Base-by-base conservation (phyloP, 176 grass and related monocot species). In the Otatea glauca region DNA sequence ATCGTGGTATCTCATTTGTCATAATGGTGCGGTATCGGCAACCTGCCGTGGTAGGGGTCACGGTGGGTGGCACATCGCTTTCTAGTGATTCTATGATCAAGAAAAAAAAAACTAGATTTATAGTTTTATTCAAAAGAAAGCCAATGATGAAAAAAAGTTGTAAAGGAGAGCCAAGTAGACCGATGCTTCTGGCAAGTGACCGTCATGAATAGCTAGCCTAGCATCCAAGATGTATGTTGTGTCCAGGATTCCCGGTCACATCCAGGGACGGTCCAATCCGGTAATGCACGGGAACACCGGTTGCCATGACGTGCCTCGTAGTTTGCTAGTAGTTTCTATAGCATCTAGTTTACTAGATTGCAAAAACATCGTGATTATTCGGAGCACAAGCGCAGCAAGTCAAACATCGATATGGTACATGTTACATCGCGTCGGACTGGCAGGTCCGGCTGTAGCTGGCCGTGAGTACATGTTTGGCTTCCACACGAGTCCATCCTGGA, bases 401-500 rank as follows among this genome's bases (percentile, higher is more conserved):
- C 77, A 68, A 80, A 38, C 20, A 15, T 45, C 39, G 16, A 51
- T 34, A 1, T 17, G 7, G 6, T 73, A 20, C 43, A 17, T 37
- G 42, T 37, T n/a, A 37, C n/a, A 42, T 81, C 70, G n/a, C 29
- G 65, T 60, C 51, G 1, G 37, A 42, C 48, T 17, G 14, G 47
- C 21, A 0, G 37, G 32, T 24, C 21, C 13, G 5, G 23, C 35
- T 44, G n/a, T 81, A 63, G 58, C 76, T 68, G 68, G 39, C 45
- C 39, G 56, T 48, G 41, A 44, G 55, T 63, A 37, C 42, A 74
- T 74, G 65, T 65, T 77, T n/a, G 29, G 72, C 44, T 70, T 83
- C 65, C 7, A 60, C 70, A 88, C 71, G 79, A 58, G 86, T 78
- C 79, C 71, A 16, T 63, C 53, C 44, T n/a, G 62, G 62, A 53